Conservation (phyloP, 139 green algal genomes). For the Haematococcus sp. region DNA sequence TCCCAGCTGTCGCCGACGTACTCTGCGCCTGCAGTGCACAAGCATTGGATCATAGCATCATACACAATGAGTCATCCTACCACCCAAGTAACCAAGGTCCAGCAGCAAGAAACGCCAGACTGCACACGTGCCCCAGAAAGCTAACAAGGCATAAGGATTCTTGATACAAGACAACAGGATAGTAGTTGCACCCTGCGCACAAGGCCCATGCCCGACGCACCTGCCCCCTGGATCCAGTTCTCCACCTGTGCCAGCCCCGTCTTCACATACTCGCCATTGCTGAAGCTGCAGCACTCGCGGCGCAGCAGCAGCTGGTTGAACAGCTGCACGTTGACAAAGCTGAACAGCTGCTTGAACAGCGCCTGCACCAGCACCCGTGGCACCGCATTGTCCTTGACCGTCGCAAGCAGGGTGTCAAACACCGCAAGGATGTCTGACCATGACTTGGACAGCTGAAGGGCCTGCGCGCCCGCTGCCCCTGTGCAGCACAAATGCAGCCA, state of each 20-base stretch:
- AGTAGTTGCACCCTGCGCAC: no score
- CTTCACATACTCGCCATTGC: slow-evolving; percentile 98
- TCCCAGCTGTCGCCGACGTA: slow-evolving; percentile 89
- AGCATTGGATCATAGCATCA: no score
- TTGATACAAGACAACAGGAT: no score
- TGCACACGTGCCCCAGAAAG: no score
- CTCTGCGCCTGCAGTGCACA: slow-evolving; percentile 50
- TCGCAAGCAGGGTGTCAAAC: slow-evolving; percentile 80
- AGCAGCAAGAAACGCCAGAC: no score
- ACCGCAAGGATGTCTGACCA: slow-evolving; percentile 87
- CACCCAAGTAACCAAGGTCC: no score
- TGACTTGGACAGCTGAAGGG: slow-evolving; percentile 41
- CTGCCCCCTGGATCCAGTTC: slow-evolving; percentile 79
- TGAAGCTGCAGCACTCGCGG: slow-evolving; percentile 99
- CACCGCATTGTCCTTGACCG: slow-evolving; percentile 82
- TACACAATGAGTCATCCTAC: no score
- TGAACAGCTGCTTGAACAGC: slow-evolving; percentile 60
- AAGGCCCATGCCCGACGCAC: no score
- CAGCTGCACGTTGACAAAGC: slow-evolving; percentile 98
- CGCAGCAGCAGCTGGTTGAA: slow-evolving; percentile 99
- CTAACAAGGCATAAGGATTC: no score
- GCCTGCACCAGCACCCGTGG: slow-evolving; percentile 84
- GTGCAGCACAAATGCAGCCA: not conserved
- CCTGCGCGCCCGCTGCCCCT: slow-evolving; percentile 1
- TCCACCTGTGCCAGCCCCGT: slow-evolving; percentile 67